These are phyloP conservation scores for Penicillium lagena DNA, from an alignment of 495 filamentous ascomycete genomes.

Conservation along the genomic window DNA sequence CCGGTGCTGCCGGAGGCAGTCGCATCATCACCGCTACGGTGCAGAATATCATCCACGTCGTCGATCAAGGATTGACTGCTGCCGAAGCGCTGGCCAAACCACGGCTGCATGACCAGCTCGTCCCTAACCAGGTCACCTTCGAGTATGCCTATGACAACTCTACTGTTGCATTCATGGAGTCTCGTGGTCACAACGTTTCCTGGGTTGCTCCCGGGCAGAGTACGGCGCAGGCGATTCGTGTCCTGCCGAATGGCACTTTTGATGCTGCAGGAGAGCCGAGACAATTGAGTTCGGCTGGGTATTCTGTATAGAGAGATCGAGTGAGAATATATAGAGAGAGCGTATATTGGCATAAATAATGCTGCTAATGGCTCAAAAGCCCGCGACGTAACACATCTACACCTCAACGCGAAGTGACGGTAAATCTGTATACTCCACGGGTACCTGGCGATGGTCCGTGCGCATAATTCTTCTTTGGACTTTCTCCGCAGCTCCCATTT, in stretches of 20 bases:
- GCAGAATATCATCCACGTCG: conserved; percentile 65
- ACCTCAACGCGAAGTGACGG: too few species aligned
- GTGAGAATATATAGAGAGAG: too few species aligned
- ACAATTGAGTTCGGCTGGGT: conserved; percentile 66
- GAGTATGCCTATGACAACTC: conserved; percentile 65
- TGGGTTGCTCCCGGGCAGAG: conserved; percentile 60
- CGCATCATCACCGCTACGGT: conserved; percentile 81
- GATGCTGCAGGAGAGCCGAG: conserved; percentile 75
- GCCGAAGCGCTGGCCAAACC: conserved; percentile 58
- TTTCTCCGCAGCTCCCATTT: too few species aligned
- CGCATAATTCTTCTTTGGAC: too few species aligned
- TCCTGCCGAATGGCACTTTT: conserved; percentile 65
- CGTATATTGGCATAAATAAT: too few species aligned
- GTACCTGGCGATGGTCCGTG: too few species aligned
- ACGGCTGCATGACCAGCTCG: conserved; percentile 76
- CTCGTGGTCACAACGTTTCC: conserved; percentile 65
- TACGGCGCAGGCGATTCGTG: conserved; percentile 64
- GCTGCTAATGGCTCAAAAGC: too few species aligned
- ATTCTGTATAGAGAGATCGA: conserved; percentile 43
- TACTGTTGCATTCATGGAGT: conserved; percentile 58
- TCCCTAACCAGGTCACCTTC: conserved; percentile 61
- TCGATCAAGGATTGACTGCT: conserved; percentile 57
- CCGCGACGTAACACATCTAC: too few species aligned
- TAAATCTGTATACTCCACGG: background rate
- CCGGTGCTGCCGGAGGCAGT: conserved; percentile 80